Evolutionary conservation across 2,329 filamentous ascomycete genomes (phyloP).

Genomic region (Diplodia corticola): DNA sequence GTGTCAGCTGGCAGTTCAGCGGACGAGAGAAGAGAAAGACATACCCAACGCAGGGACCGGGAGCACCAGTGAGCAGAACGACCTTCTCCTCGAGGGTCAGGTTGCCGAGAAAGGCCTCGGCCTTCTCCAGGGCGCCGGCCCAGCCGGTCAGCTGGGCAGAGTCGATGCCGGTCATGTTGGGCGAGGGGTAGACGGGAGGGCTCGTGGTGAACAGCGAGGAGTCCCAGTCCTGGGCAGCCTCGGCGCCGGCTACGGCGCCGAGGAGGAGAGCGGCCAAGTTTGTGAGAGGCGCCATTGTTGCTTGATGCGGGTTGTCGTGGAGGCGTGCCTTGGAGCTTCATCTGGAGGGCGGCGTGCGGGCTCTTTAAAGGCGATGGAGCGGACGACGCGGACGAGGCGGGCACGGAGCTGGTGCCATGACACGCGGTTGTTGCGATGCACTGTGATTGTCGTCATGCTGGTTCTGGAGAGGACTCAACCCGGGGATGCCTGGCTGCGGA

Average conservation of each 20-base stretch:
- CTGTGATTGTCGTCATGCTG: background rate
- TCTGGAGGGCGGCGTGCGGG: background rate
- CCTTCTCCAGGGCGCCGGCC: constrained; percentile 39
- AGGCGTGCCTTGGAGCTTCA: constrained; percentile 14
- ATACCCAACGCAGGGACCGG: constrained; percentile 39
- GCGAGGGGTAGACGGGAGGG: constrained; percentile 25
- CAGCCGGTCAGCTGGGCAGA: constrained; percentile 28
- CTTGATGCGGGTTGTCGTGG: constrained; percentile 5
- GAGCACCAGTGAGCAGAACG: constrained; percentile 39
- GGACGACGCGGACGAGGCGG: too few species aligned
- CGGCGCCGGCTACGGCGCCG: constrained; percentile 20
- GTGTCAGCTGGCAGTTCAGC: background rate
- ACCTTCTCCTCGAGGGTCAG: constrained; percentile 44
- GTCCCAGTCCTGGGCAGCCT: constrained; percentile 24
- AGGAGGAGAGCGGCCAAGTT: constrained; percentile 17
- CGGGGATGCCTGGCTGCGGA: background rate
- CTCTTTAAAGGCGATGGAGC: background rate
- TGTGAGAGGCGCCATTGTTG: constrained; percentile 22
- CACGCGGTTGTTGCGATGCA: background rate
- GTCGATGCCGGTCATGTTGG: constrained; percentile 21
- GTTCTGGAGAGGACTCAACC: constrained; percentile 3
- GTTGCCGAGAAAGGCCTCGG: constrained; percentile 37
- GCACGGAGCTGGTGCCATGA: background rate
- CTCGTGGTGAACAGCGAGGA: constrained; percentile 24
- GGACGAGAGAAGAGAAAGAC: background rate